Evolutionary conservation across 148 eudicot species (phyloP).

Genomic region (Arctostaphylos glauca): DNA sequence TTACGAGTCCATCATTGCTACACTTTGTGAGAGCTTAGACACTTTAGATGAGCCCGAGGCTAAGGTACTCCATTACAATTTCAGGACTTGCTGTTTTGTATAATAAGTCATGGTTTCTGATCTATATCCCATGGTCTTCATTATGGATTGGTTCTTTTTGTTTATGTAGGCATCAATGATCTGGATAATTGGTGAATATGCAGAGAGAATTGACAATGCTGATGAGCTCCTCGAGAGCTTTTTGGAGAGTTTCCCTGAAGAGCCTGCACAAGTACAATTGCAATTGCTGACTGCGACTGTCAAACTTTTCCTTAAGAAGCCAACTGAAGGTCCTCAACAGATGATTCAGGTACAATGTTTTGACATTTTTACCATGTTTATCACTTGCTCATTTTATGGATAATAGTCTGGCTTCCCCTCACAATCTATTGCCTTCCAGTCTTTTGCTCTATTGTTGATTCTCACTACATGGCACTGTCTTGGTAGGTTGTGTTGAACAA

Average conservation of each 20-base stretch:
- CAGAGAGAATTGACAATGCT: constrained; percentile 98
- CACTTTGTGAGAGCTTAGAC: constrained; percentile 97
- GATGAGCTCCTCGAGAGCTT: constrained; percentile 97
- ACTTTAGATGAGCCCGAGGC: constrained; percentile 99
- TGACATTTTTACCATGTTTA: not conserved
- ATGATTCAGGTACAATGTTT: constrained; percentile 78
- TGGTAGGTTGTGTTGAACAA: constrained; percentile 91
- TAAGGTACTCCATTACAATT: constrained; percentile 52
- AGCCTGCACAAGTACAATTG: constrained; percentile 96
- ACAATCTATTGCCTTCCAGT: not conserved
- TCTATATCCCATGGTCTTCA: not conserved
- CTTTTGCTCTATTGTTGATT: not conserved
- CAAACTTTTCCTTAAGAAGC: constrained; percentile 95
- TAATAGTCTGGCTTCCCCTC: not conserved
- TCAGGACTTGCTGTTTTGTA: constrained; percentile 16
- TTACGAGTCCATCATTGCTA: constrained; percentile 96
- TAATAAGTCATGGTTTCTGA: not conserved
- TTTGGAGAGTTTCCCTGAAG: constrained; percentile 92
- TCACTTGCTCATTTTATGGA: not conserved
- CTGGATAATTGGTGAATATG: constrained; percentile 99
- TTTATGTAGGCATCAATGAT: constrained; percentile 86
- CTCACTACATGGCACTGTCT: constrained; percentile 15
- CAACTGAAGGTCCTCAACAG: constrained; percentile 99
- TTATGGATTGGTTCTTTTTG: not conserved
- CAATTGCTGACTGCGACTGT: constrained; percentile 95